phyloP scores from a whole-genome alignment of 192 early-diverging fungal genomes.

The Chytriomyces hyalinus region DNA sequence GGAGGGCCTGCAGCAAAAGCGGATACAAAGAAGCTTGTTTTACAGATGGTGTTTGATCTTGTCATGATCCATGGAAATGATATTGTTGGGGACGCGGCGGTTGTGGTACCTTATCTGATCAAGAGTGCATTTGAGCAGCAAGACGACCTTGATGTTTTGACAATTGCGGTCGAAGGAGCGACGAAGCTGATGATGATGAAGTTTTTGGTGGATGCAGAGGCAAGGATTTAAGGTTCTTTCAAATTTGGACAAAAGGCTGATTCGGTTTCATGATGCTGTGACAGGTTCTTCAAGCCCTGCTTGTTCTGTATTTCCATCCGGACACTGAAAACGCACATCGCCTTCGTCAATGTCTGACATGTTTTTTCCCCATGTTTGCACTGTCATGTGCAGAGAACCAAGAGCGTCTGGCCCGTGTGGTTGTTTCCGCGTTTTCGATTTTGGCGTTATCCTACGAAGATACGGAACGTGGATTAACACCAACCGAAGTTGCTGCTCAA shows the following conservation, averaged over 20 bases:
- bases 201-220: slow-evolving; percentile 52
- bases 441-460: slow-evolving; percentile 20
- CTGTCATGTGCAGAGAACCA: slow-evolving; percentile 79
- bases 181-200: slow-evolving; percentile 72
- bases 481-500: slow-evolving; percentile 16
- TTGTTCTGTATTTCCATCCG: slow-evolving; percentile 85
- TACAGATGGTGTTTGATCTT: slow-evolving; percentile 74
- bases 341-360: slow-evolving; percentile 83
- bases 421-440: slow-evolving; percentile 20
- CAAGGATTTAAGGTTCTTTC: slow-evolving; percentile 39
- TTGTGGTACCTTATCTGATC: slow-evolving; percentile 22
- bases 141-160: slow-evolving; percentile 63
- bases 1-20: slow-evolving; percentile 45
- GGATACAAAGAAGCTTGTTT: slow-evolving; percentile 68
- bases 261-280: slow-evolving; percentile 27
- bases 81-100: slow-evolving; percentile 31
- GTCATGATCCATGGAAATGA: slow-evolving; percentile 61
- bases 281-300: slow-evolving; percentile 72
- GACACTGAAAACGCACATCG: slow-evolving; percentile 67
- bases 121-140: slow-evolving; percentile 57
- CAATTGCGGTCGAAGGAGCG: slow-evolving; percentile 76
- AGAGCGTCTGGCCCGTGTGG: slow-evolving; percentile 59
- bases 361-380: slow-evolving; percentile 86
- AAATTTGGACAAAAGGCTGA: slow-evolving; percentile 50
- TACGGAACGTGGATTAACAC: neutral